Conservation (phyloP, 768 basidiomycete genomes). For the Auriscalpium microsporum region DNA sequence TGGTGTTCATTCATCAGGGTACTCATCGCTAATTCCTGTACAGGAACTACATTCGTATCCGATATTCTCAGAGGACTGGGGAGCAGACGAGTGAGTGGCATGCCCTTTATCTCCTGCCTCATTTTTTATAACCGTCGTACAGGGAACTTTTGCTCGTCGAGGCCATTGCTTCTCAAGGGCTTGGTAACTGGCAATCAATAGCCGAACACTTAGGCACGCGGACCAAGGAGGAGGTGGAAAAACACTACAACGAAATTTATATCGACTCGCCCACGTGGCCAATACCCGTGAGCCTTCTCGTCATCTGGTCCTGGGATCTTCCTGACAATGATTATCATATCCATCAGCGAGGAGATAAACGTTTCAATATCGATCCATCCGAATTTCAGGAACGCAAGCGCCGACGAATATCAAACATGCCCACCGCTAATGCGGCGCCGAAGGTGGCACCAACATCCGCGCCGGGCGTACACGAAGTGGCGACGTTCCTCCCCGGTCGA, state of each 20-base stretch:
- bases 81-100: conserved; percentile 81
- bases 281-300: conserved; percentile 49
- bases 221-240: conserved; percentile 87
- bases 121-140: conserved; percentile 4
- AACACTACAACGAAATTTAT: conserved; percentile 80
- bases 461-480: conserved; percentile 87
- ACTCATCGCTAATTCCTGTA: conserved; percentile 5
- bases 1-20: background rate
- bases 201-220: conserved; percentile 92
- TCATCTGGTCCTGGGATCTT: conserved; percentile 1
- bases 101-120: background rate
- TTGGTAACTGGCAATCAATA: conserved; percentile 96
- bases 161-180: conserved; percentile 76
- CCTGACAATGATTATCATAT: conserved; percentile 8
- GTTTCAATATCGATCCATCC: conserved; percentile 67
- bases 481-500: conserved; percentile 91
- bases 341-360: conserved; percentile 34
- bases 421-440: conserved; percentile 43
- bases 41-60: conserved; percentile 96
- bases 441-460: conserved; percentile 80
- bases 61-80: conserved; percentile 93
- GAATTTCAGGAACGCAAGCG: conserved; percentile 89
- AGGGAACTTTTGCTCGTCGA: conserved; percentile 88
- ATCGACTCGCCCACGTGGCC: conserved; percentile 76
- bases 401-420: conserved; percentile 75